Percentiles rank a stretch among this genome's conserved stretches.
These are phyloP conservation scores for Malus hybrid DNA, from an alignment of 331 rosid genomes.

Conservation along the genomic window DNA sequence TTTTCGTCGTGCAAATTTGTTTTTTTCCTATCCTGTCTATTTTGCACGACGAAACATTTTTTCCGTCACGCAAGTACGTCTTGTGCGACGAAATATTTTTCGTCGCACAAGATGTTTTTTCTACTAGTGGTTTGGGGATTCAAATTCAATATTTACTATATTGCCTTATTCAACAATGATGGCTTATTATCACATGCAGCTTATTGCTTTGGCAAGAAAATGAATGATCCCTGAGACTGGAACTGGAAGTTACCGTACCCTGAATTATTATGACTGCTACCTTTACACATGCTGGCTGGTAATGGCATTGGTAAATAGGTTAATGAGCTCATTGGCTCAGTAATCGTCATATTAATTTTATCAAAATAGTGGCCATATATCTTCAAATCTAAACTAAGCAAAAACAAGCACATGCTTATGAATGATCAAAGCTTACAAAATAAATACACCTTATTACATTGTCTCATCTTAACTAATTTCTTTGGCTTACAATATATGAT, in stretches of 20 bases:
- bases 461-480: background rate
- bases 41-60: no score
- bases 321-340: background rate
- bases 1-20: no score
- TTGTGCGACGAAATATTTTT: no score
- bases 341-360: background rate
- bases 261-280: background rate
- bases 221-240: background rate
- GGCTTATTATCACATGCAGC: slow-evolving; percentile 18
- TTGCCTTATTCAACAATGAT: slow-evolving; percentile 13
- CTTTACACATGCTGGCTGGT: background rate
- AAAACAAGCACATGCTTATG: background rate
- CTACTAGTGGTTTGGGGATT: slow-evolving; percentile 3
- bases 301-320: background rate
- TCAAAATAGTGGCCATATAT: background rate
- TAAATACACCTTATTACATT: background rate
- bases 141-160: background rate
- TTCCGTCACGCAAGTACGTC: no score
- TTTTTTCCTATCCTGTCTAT: no score
- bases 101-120: background rate
- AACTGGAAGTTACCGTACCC: background rate
- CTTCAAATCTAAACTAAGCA: background rate
- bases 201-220: background rate
- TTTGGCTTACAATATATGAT: background rate
- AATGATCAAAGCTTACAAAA: background rate